phyloP scores from a whole-genome alignment of 2,329 filamentous ascomycete genomes.

The Fonsecaea pedrosoi region DNA sequence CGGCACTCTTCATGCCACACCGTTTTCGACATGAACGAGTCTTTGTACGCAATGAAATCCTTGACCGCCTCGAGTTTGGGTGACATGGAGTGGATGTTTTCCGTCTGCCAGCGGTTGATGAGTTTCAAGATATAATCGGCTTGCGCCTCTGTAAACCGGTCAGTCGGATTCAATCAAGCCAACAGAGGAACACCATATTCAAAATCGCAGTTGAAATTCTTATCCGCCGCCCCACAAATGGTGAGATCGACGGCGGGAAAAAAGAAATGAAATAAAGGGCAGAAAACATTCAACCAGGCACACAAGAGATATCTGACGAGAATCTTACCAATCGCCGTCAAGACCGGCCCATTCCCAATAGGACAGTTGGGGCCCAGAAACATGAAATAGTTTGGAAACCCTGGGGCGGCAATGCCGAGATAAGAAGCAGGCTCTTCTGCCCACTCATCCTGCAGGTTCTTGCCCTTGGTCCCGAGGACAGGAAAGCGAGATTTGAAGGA shows the following conservation, averaged over 20 bases:
- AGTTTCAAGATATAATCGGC: slow-evolving; percentile 42
- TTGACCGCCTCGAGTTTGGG: slow-evolving; percentile 42
- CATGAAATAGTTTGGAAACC: slow-evolving; percentile 46
- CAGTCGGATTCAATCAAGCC: no score
- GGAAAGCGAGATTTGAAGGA: slow-evolving; percentile 45
- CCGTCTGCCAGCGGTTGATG: slow-evolving; percentile 44
- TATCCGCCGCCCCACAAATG: no score
- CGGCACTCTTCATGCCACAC: slow-evolving; percentile 56
- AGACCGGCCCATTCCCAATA: slow-evolving; percentile 41
- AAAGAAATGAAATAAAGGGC: no score
- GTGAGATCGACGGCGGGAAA: no score
- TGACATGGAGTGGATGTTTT: slow-evolving; percentile 50
- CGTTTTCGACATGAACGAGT: slow-evolving; percentile 50
- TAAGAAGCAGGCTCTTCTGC: slow-evolving; percentile 23
- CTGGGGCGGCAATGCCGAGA: slow-evolving; percentile 44
- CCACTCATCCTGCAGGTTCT: slow-evolving; percentile 38
- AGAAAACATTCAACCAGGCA: no score
- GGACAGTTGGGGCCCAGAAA: slow-evolving; percentile 44
- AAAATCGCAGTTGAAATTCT: no score
- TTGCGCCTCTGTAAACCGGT: slow-evolving; percentile 20
- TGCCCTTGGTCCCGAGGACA: slow-evolving; percentile 43
- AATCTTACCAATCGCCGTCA: slow-evolving; percentile 34
- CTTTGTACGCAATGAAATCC: slow-evolving; percentile 40
- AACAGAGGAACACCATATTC: no score
- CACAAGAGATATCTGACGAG: no score